Evolutionary conservation across 1,284 basidiomycete genomes (phyloP).

Genomic region (Termitomyces sp.): DNA sequence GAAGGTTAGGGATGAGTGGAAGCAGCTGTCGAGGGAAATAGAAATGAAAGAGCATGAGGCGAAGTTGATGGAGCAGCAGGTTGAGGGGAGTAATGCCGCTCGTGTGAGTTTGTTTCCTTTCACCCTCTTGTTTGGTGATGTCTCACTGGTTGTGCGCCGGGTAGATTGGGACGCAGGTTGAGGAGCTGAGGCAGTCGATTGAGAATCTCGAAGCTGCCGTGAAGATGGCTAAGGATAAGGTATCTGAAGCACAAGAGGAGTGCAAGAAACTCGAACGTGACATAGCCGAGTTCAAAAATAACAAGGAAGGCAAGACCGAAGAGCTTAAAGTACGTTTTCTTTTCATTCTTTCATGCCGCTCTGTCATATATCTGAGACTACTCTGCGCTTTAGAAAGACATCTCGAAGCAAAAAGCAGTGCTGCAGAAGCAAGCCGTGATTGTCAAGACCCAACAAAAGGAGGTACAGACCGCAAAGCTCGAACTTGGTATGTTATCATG

Average conservation of each 20-base stretch:
- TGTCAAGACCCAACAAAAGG: slow-evolving; percentile 87
- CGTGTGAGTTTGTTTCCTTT: slow-evolving; percentile 46
- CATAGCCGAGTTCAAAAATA: slow-evolving; percentile 98
- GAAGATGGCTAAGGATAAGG: slow-evolving; percentile 67
- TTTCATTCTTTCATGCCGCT: background rate
- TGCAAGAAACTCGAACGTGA: slow-evolving; percentile 88
- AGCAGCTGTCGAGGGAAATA: slow-evolving; percentile 61
- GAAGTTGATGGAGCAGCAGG: slow-evolving; percentile 77
- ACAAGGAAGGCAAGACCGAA: slow-evolving; percentile 95
- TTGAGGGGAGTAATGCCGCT: slow-evolving; percentile 86
- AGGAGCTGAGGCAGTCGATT: slow-evolving; percentile 66
- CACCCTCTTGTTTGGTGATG: background rate
- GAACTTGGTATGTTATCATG: slow-evolving; percentile 64
- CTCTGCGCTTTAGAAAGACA: slow-evolving; percentile 49
- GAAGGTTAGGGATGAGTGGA: slow-evolving; percentile 67
- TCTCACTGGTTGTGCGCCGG: background rate
- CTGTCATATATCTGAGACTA: background rate
- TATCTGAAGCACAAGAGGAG: slow-evolving; percentile 73
- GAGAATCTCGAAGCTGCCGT: slow-evolving; percentile 64
- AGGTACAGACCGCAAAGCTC: slow-evolving; percentile 81
- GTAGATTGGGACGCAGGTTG: slow-evolving; percentile 81
- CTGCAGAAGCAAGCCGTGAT: slow-evolving; percentile 77
- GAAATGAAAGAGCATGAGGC: slow-evolving; percentile 92
- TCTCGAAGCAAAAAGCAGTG: slow-evolving; percentile 76
- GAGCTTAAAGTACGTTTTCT: slow-evolving; percentile 73